Evolutionary conservation across 2,329 filamentous ascomycete genomes (phyloP).

Genomic region (Lachnellula hyalina): DNA sequence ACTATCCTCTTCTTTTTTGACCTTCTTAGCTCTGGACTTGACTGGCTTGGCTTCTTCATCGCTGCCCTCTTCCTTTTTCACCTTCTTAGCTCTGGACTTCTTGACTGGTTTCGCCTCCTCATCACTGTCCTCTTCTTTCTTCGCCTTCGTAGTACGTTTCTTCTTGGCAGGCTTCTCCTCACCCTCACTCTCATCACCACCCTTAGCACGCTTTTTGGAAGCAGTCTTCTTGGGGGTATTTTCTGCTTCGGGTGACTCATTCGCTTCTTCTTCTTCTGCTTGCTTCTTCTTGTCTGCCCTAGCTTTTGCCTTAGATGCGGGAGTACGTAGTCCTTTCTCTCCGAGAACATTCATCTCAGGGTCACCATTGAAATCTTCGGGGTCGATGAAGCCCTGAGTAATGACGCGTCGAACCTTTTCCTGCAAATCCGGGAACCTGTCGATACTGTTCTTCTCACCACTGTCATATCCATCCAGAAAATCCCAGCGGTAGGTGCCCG

Average conservation of each 20-base stretch:
- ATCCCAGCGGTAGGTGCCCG: conserved; percentile 39
- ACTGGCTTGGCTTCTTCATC: conserved; percentile 2
- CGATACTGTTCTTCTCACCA: conserved; percentile 56
- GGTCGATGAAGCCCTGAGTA: conserved; percentile 71
- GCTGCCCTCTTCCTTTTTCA: conserved; percentile 17
- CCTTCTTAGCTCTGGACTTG: conserved; percentile 11
- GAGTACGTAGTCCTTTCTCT: conserved; percentile 21
- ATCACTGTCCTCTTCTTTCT: conserved; percentile 17
- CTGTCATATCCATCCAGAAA: conserved; percentile 66
- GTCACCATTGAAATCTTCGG: conserved; percentile 80
- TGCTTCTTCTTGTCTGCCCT: conserved; percentile 14
- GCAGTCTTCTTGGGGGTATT: background rate
- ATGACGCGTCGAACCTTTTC: conserved; percentile 70
- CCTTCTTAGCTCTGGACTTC: conserved; percentile 20
- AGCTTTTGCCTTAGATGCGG: conserved; percentile 21
- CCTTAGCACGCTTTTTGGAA: conserved; percentile 7
- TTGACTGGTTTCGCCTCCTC: conserved; percentile 18
- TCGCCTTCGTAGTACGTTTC: conserved; percentile 32
- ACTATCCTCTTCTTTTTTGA: conserved; percentile 24
- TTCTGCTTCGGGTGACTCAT: conserved; percentile 12
- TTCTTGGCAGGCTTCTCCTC: conserved; percentile 33
- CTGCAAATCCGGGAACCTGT: conserved; percentile 53
- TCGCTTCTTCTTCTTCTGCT: conserved; percentile 6
- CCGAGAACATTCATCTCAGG: conserved; percentile 32
- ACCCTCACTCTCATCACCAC: conserved; percentile 2